Conservation (phyloP, 139 green algal species). For the Pseudopediastrum boryanum region DNA sequence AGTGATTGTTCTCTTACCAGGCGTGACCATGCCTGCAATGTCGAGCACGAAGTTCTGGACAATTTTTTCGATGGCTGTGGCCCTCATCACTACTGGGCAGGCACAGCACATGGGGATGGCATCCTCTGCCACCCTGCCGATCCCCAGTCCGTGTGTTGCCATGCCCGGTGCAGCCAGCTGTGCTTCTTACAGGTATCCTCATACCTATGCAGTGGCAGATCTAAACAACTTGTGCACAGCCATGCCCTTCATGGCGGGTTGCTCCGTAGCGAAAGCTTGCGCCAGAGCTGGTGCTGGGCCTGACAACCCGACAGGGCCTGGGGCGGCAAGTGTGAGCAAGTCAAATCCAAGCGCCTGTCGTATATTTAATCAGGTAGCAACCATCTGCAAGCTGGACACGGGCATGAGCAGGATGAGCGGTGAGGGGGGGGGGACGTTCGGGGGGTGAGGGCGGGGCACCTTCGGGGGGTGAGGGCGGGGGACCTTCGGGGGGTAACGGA, state of each 20-base stretch:
- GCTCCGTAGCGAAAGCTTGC: constrained; percentile 5
- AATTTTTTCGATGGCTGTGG: no score
- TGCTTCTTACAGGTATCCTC: background rate
- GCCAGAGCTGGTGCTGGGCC: background rate
- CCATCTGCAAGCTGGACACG: constrained; percentile 17
- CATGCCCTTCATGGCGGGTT: constrained; percentile 30
- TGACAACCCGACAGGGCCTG: constrained; percentile 2
- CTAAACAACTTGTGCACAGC: constrained; percentile 13
- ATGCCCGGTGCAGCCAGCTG: constrained; percentile 11
- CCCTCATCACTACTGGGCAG: no score
- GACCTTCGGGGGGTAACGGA: background rate
- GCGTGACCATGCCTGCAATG: no score
- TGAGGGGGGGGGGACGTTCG: background rate
- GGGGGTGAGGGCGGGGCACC: no score
- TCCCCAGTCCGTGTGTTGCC: constrained; percentile 8
- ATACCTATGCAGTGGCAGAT: background rate
- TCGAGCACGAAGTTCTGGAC: no score
- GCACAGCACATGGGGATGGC: no score
- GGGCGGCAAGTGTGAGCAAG: constrained; percentile 7
- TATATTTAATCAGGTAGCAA: constrained; percentile 12
- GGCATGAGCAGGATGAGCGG: constrained; percentile 33
- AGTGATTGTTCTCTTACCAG: no score
- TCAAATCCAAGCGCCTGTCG: constrained; percentile 1
- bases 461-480: no score
- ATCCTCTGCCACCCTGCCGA: background rate